Evolutionary conservation across 768 basidiomycete species (phyloP), one percentile per base, ranked within the genome.

Genomic region (Boletus reticulatus): DNA sequence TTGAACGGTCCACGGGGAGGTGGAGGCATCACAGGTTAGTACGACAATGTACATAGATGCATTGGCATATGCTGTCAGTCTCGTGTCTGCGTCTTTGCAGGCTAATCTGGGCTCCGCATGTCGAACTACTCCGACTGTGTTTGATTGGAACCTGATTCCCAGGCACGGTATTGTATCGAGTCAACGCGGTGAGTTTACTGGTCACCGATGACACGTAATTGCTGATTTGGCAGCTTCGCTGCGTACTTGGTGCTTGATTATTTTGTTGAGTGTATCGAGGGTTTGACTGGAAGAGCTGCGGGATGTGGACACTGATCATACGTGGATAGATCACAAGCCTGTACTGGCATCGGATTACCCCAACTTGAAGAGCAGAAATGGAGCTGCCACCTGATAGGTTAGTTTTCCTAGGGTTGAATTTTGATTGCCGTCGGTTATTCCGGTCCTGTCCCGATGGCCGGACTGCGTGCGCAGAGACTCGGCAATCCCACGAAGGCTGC

Each of bases 161-260:
- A 57, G 55, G 52, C 17, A 58, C 51, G 16, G 44, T 9, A 44
- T 44, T 14, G 39, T 38, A 42, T 48, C 27, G 57, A 58, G 53
- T 68, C 66, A 67, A 29, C 22, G 50, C 66, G 66, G 66, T 37
- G 2, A 59, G 19, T 20, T 41, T 36, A 10, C 16, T 51, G 38
- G 20, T 60, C 29, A 34, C 66, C 66, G 66, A 16, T 22, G n/a
- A n/a, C 43, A 53, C 50, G 50, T 47, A 61, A 36, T 1, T 17
- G 17, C 31, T 19, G 12, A 38, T n/a, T 12, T n/a, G 16, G 20
- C n/a, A 16, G n/a, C 11, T 24, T 8, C 29, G 7, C 29, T 29
- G 29, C 29, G 29, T 29, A 29, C 22, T 22, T 22, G 8, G 29
- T 29, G 29, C 8, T 29, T 29, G 27, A 29, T 29, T 29, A 9